Evolutionary conservation across 164 flowering plant species (phyloP).

Genomic region (Dillenia suffruticosa): DNA sequence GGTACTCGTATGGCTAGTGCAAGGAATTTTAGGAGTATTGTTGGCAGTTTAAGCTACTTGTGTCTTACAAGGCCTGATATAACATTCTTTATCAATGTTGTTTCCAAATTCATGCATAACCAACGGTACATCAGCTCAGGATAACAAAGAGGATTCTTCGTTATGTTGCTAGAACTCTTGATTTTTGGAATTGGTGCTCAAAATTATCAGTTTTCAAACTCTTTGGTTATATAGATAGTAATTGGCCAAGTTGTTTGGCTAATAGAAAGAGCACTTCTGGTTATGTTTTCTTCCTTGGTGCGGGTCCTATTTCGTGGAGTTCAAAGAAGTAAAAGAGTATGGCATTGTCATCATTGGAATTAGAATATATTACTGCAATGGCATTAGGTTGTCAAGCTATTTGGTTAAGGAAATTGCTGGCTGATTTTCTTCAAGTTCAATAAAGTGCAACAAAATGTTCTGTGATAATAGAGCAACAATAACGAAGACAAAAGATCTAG

Average conservation of each 20-base stretch:
- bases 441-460: background rate
- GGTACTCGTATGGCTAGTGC: background rate
- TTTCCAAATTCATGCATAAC: conserved; percentile 8
- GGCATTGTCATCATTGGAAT: conserved; percentile 13
- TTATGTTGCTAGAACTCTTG: conserved; percentile 1
- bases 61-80: conserved; percentile 5
- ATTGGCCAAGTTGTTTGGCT: background rate
- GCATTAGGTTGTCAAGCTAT: conserved; percentile 7
- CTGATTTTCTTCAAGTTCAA: conserved; percentile 10
- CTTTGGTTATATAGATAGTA: no score
- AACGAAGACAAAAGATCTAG: conserved; percentile 13
- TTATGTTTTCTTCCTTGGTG: background rate
- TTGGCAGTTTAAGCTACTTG: conserved; percentile 9
- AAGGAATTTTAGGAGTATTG: background rate
- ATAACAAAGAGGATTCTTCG: conserved; percentile 7
- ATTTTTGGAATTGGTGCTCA: conserved; percentile 5
- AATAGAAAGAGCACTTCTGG: conserved; percentile 15
- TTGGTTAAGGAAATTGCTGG: conserved; percentile 13
- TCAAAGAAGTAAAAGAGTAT: conserved; percentile 16
- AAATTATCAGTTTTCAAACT: no score
- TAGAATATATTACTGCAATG: conserved; percentile 9
- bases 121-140: conserved; percentile 8
- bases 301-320: conserved; percentile 15
- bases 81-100: conserved; percentile 1
- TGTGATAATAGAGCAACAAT: conserved; percentile 21